These are phyloP conservation scores for Plantago lanceolata DNA, from an alignment of 305 asterid genomes.

Conservation along the genomic window DNA sequence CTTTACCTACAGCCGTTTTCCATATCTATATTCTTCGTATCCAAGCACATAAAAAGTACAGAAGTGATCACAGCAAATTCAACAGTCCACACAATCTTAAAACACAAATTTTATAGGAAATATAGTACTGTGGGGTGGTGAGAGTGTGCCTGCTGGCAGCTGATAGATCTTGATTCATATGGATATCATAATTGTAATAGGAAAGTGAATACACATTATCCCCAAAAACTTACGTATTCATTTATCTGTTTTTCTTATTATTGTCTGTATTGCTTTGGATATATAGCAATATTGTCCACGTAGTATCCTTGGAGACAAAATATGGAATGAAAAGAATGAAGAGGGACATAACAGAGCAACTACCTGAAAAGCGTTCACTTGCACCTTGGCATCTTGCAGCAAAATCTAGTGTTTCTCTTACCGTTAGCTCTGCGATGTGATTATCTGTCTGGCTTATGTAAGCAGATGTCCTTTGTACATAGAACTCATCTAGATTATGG, in stretches of 20 bases:
- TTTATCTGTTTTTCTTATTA: too few species aligned
- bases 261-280: not conserved
- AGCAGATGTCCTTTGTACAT: conserved; percentile 72
- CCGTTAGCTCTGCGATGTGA: conserved; percentile 87
- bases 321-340: conserved; percentile 4
- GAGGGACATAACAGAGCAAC: conserved; percentile 13
- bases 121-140: too few species aligned
- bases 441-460: conserved; percentile 84
- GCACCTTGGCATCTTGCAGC: conserved; percentile 93
- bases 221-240: too few species aligned
- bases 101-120: too few species aligned
- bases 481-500: conserved; percentile 58
- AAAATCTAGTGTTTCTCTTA: conserved; percentile 80
- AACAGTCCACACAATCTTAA: not conserved
- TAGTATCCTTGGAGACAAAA: not conserved
- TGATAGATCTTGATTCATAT: too few species aligned
- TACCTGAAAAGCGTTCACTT: conserved; percentile 67
- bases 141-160: too few species aligned
- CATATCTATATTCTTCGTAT: not conserved
- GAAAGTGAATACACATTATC: too few species aligned
- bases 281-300: not conserved
- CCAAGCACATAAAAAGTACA: not conserved
- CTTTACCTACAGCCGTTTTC: too few species aligned
- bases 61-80: not conserved
- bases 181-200: too few species aligned